These are phyloP conservation scores for Calonectria naviculata DNA, from an alignment of 2,329 filamentous ascomycete species.

Conservation along the genomic window DNA sequence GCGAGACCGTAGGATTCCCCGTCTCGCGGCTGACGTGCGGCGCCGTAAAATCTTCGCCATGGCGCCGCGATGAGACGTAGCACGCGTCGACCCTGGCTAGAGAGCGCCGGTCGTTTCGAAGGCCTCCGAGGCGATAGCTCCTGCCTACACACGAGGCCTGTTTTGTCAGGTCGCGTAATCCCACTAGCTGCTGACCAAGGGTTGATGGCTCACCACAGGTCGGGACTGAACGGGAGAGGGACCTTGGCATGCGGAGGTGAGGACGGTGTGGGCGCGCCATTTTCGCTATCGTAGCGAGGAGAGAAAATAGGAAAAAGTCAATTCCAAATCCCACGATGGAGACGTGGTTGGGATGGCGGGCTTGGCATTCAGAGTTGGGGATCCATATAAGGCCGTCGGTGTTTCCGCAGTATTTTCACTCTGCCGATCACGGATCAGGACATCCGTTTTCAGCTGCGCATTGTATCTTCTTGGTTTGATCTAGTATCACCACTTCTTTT, in stretches of 20 bases:
- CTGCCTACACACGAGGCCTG: background rate
- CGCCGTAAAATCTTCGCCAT: constrained; percentile 5
- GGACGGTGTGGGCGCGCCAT: background rate
- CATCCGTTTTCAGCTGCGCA: background rate
- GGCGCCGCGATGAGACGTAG: background rate
- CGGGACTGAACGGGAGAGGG: background rate
- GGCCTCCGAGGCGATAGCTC: too few relatives aligned
- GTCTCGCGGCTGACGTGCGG: background rate
- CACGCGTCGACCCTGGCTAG: background rate
- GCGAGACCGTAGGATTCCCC: background rate
- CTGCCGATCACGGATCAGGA: background rate
- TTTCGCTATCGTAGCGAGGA: background rate
- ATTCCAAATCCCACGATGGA: background rate
- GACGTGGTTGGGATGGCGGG: background rate
- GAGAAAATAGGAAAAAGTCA: background rate
- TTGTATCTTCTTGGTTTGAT: background rate
- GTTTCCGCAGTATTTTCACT: background rate
- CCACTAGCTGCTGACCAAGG: background rate
- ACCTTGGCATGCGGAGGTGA: background rate
- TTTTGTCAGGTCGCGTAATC: constrained; percentile 1
- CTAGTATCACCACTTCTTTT: background rate
- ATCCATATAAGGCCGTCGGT: background rate
- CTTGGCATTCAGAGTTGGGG: background rate
- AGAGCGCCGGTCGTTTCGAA: background rate
- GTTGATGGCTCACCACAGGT: background rate